These are phyloP conservation scores for Phytopythium mirpurense DNA, from an alignment of 352 stramenopile species.

Conservation along the genomic window DNA sequence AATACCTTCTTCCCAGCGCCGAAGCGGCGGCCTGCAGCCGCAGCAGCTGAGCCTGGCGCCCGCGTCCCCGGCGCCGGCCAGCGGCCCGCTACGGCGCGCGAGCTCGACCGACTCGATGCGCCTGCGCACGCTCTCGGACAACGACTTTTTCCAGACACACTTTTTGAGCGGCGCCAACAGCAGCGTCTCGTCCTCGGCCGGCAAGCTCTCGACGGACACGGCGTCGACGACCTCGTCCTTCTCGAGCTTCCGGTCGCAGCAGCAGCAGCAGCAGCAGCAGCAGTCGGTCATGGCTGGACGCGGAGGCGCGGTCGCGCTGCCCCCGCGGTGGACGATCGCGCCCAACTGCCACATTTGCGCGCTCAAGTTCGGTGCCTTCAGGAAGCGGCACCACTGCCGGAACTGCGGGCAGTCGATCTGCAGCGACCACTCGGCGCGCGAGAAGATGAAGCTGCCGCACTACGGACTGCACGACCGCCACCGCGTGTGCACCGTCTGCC, in stretches of 20 bases:
- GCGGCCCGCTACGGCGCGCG: slow-evolving; percentile 11
- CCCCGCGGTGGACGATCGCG: slow-evolving; percentile 79
- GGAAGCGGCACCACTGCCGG: slow-evolving; percentile 84
- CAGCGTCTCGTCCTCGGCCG: slow-evolving; percentile 14
- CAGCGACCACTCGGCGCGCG: slow-evolving; percentile 74
- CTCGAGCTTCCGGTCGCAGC: slow-evolving; percentile 30
- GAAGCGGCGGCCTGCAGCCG: slow-evolving; percentile 11
- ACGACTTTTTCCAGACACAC: slow-evolving; percentile 44
- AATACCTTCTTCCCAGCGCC: neutral
- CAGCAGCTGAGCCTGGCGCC: neutral
- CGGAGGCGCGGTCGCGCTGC: slow-evolving; percentile 48
- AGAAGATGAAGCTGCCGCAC: slow-evolving; percentile 77
- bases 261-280: slow-evolving; percentile 33
- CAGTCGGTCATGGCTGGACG: neutral
- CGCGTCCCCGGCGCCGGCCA: neutral
- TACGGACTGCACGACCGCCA: slow-evolving; percentile 76
- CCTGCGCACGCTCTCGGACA: slow-evolving; percentile 60
- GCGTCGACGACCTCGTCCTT: slow-evolving; percentile 3
- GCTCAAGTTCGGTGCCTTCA: slow-evolving; percentile 73
- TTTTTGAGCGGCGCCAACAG: slow-evolving; percentile 14
- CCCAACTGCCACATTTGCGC: slow-evolving; percentile 83
- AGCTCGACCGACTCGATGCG: slow-evolving; percentile 48
- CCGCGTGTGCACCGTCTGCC: slow-evolving; percentile 79
- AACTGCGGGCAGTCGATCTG: slow-evolving; percentile 87
- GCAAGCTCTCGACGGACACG: neutral